These are phyloP conservation scores for Ophiostoma populinum DNA, from an alignment of 2,329 filamentous ascomycete genomes.

Conservation along the genomic window DNA sequence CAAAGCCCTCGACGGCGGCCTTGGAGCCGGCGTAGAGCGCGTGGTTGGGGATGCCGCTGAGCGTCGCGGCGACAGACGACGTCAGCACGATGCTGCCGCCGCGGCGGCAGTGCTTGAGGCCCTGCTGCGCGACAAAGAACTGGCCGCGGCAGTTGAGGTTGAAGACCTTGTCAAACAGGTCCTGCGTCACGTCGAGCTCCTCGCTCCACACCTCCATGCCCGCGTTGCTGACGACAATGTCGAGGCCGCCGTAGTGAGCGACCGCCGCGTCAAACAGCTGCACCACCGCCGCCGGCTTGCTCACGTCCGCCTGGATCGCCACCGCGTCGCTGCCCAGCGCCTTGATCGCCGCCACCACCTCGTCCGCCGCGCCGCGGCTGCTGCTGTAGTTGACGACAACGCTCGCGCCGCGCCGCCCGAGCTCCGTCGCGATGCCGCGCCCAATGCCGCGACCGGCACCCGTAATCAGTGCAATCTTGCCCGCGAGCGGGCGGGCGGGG, in stretches of 20 bases:
- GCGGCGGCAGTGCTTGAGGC: conserved; percentile 50
- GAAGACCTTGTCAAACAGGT: conserved; percentile 57
- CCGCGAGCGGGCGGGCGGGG: conserved; percentile 17
- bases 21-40: conserved; percentile 56
- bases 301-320: conserved; percentile 48
- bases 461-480: conserved; percentile 44
- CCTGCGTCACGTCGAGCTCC: conserved; percentile 50
- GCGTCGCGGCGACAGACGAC: conserved; percentile 48
- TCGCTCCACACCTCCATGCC: conserved; percentile 56
- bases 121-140: conserved; percentile 65
- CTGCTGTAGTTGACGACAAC: conserved; percentile 52
- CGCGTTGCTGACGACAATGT: conserved; percentile 58
- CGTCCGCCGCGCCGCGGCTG: conserved; percentile 36
- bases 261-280: conserved; percentile 48
- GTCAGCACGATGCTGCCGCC: conserved; percentile 59
- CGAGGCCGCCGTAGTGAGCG: conserved; percentile 47
- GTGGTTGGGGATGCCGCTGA: conserved; percentile 51
- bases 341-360: conserved; percentile 35
- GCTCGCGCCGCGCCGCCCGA: conserved; percentile 45
- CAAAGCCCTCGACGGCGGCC: conserved; percentile 56
- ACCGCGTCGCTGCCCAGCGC: conserved; percentile 38
- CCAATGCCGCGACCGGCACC: conserved; percentile 51
- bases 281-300: conserved; percentile 39
- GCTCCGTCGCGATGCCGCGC: conserved; percentile 46
- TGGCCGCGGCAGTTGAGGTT: conserved; percentile 54